A percentile compares a stretch with the other conserved stretches of the same genome.
Evolutionary conservation across 2,329 filamentous ascomycete species (phyloP).

Genomic region (Lecanicillium sp.): DNA sequence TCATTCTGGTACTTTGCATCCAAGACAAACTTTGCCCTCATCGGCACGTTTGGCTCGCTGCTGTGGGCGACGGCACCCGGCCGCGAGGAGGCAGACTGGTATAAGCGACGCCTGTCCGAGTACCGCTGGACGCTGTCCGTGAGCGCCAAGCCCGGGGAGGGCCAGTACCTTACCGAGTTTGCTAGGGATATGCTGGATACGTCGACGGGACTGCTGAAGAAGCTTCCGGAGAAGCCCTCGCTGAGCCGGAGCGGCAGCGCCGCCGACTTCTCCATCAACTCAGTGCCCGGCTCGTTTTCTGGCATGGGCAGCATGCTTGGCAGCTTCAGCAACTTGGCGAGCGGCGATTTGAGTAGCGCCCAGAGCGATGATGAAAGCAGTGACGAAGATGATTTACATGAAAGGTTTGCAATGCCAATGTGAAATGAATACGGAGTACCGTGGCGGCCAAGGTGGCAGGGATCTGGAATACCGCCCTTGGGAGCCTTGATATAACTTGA

Average conservation of each 20-base stretch:
- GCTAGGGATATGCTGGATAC: constrained; percentile 75
- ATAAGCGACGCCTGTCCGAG: constrained; percentile 74
- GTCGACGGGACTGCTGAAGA: constrained; percentile 59
- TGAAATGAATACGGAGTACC: too few relatives aligned
- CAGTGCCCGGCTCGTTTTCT: constrained; percentile 22
- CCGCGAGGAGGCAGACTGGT: constrained; percentile 87
- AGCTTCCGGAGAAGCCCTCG: constrained; percentile 62
- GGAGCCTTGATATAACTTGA: too few relatives aligned
- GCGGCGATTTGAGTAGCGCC: constrained; percentile 40
- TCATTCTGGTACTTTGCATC: constrained; percentile 90
- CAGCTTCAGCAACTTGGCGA: constrained; percentile 35
- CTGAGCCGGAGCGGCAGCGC: constrained; percentile 49
- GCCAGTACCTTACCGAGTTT: constrained; percentile 53
- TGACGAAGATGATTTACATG: constrained; percentile 48
- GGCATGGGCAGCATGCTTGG: constrained; percentile 27
- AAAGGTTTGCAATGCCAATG: constrained; percentile 15
- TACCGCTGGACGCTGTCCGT: constrained; percentile 93
- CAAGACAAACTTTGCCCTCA: constrained; percentile 86
- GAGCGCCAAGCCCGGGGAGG: constrained; percentile 63
- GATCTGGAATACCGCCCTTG: too few relatives aligned
- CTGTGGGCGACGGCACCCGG: constrained; percentile 85
- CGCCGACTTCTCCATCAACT: constrained; percentile 34
- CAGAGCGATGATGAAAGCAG: constrained; percentile 48
- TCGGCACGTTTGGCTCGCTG: constrained; percentile 86
- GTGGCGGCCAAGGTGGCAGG: too few relatives aligned